phyloP scores from a whole-genome alignment of 441 rosid species.

The Pelargonium cotyledonis region DNA sequence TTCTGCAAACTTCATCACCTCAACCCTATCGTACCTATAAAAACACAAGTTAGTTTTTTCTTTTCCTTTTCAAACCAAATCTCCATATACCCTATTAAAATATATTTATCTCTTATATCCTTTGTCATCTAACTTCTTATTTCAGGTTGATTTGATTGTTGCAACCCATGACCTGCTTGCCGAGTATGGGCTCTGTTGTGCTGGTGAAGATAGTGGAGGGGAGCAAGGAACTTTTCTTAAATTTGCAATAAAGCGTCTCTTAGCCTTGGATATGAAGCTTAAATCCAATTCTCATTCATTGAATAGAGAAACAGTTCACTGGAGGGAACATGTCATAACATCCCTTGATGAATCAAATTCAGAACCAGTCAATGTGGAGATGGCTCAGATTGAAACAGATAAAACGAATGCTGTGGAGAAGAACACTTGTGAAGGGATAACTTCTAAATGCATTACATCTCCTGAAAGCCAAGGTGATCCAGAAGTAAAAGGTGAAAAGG shows the following conservation, averaged over 20 bases:
- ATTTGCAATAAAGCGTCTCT: conserved; percentile 89
- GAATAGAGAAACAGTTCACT: conserved; percentile 35
- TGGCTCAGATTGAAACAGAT: conserved; percentile 32
- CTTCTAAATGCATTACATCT: conserved; percentile 23
- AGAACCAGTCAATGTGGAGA: conserved; percentile 36
- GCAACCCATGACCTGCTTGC: conserved; percentile 90
- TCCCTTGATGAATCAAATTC: conserved; percentile 35
- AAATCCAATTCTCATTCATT: conserved; percentile 59
- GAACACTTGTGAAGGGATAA: conserved; percentile 35
- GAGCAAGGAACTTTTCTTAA: conserved; percentile 93
- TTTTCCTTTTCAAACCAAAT: conserved; percentile 6
- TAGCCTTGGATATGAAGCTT: conserved; percentile 88
- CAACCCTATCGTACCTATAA: conserved; percentile 46
- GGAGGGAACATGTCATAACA: conserved; percentile 33
- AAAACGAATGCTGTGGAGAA: conserved; percentile 30
- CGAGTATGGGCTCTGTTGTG: conserved; percentile 93
- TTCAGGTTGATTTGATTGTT: conserved; percentile 82
- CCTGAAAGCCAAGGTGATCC: conserved; percentile 22
- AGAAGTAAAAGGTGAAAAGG: conserved; percentile 26
- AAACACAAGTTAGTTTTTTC: conserved; percentile 60
- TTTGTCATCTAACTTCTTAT: conserved; percentile 16
- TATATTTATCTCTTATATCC: conserved; percentile 15
- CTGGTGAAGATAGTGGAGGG: conserved; percentile 65
- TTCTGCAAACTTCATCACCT: conserved; percentile 97
- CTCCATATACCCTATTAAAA: background rate